Percentiles rank a stretch among this genome's conserved stretches.
Conservation (phyloP, 106 monocot genomes). For the Hemerocallis citrina region DNA sequence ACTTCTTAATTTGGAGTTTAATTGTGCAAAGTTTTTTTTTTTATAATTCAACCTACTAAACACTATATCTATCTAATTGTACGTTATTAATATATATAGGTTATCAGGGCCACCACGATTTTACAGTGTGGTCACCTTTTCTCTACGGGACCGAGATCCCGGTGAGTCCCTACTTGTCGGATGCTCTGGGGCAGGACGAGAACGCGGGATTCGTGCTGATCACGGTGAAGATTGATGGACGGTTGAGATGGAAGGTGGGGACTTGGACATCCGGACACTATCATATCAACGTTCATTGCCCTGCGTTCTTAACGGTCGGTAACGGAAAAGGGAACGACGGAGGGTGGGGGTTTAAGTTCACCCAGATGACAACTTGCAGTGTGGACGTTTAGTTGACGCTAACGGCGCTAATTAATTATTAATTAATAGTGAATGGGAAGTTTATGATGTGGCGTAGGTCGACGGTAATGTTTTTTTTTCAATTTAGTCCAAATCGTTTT, state of each 20-base stretch:
- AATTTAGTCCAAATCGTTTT: too few relatives aligned
- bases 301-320: conserved; percentile 21
- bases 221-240: conserved; percentile 41
- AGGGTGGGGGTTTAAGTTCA: not conserved
- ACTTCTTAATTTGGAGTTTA: too few relatives aligned
- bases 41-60: too few relatives aligned
- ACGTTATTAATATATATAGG: too few relatives aligned
- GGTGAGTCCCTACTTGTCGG: conserved; percentile 18
- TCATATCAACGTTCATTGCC: conserved; percentile 39
- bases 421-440: too few relatives aligned
- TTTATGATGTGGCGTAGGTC: too few relatives aligned
- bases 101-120: conserved; percentile 43
- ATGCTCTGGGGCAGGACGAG: conserved; percentile 27
- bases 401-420: too few relatives aligned
- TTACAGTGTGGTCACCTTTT: conserved; percentile 38
- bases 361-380: not conserved
- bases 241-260: conserved; percentile 53
- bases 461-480: too few relatives aligned
- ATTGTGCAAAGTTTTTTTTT: too few relatives aligned
- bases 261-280: conserved; percentile 41
- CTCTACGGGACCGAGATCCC: conserved; percentile 32
- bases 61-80: too few relatives aligned
- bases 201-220: conserved; percentile 26
- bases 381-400: not conserved
- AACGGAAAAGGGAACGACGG: not conserved